These are phyloP conservation scores for Amoebophrya sp. DNA, from an alignment of 169 alveolate species.

Conservation along the genomic window DNA sequence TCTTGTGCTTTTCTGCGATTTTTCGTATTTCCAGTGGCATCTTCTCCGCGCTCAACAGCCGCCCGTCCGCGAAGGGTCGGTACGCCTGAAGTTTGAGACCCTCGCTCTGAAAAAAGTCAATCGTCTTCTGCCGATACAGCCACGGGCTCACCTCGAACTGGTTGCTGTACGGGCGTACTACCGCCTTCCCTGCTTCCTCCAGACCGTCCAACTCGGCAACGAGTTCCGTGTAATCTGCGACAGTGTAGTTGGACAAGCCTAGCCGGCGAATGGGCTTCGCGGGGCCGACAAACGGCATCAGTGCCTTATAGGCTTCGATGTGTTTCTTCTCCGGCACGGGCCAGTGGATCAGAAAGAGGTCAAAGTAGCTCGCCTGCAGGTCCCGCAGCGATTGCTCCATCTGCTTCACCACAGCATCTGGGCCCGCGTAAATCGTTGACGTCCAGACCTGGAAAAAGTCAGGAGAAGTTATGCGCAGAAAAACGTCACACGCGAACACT, in stretches of 20 bases:
- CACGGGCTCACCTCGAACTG: neutral
- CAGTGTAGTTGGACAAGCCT: neutral
- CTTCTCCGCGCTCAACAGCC: neutral
- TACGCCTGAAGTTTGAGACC: neutral
- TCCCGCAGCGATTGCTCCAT: neutral
- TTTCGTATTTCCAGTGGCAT: neutral
- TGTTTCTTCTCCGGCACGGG: neutral
- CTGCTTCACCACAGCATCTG: neutral
- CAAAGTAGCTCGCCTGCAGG: neutral
- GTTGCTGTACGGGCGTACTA: neutral
- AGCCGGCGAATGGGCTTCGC: neutral
- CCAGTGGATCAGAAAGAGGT: conserved; percentile 5
- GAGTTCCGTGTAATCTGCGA: neutral
- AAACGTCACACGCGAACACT: no score
- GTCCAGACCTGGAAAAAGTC: neutral
- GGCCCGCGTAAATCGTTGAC: neutral
- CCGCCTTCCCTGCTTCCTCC: neutral
- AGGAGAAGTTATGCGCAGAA: no score
- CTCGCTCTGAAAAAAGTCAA: neutral
- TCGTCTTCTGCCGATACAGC: neutral
- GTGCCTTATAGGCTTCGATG: neutral
- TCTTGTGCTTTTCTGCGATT: neutral
- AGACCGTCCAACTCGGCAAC: no score
- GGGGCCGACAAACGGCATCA: neutral
- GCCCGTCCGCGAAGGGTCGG: conserved; percentile 1